Percentiles rank a stretch among this genome's conserved stretches.
Conservation (phyloP, 140 eudicot species). For the Cichorium intybus region DNA sequence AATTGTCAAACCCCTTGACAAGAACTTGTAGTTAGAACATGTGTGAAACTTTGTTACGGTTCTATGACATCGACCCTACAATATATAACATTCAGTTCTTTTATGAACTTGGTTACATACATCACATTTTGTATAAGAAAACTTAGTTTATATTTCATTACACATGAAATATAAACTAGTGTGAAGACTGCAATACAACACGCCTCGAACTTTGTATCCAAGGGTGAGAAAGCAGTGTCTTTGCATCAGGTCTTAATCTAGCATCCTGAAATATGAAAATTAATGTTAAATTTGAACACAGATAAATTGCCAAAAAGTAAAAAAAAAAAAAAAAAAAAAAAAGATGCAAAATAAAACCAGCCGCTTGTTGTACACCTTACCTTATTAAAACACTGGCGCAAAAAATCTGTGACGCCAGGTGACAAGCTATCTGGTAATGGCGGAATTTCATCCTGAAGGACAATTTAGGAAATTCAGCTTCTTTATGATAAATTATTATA, state of each 20-base stretch:
- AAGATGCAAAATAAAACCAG: background rate
- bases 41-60: no score
- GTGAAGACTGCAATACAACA: slow-evolving; percentile 73
- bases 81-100: no score
- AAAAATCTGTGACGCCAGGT: slow-evolving; percentile 84
- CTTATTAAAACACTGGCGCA: slow-evolving; percentile 92
- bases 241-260: slow-evolving; percentile 95
- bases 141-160: no score
- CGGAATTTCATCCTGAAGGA: slow-evolving; percentile 87
- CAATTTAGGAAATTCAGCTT: slow-evolving; percentile 16
- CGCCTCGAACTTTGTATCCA: slow-evolving; percentile 98
- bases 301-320: background rate
- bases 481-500: no score
- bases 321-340: no score
- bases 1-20: no score
- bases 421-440: slow-evolving; percentile 95
- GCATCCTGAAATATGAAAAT: slow-evolving; percentile 75
- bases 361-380: slow-evolving; percentile 40
- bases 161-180: no score
- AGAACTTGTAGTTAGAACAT: no score
- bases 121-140: no score
- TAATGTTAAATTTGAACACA: slow-evolving; percentile 12
- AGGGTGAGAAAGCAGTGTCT: slow-evolving; percentile 92
- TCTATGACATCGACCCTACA: no score
- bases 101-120: no score